Conservation (phyloP, 192 early-diverging fungal genomes). For the Coemansia biformis region DNA sequence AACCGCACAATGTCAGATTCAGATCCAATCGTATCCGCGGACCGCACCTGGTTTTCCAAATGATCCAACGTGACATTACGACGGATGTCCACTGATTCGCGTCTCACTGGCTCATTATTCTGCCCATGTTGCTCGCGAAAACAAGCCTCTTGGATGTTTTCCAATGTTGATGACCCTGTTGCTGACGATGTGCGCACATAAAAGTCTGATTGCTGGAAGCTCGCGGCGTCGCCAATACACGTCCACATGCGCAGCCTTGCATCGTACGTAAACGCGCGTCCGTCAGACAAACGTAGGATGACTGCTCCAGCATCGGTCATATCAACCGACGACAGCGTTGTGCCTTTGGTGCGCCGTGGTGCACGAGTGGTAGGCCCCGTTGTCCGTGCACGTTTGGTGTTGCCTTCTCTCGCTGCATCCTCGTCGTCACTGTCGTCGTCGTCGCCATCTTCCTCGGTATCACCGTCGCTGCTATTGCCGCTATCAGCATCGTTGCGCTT, state of each 20-base stretch:
- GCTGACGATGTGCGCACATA: too few relatives aligned
- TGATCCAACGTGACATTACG: slow-evolving; percentile 39
- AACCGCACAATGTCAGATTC: slow-evolving; percentile 21
- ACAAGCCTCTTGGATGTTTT: background rate
- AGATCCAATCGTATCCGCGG: slow-evolving; percentile 12
- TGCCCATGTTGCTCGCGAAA: too few relatives aligned
- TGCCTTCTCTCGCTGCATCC: too few relatives aligned
- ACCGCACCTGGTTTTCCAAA: slow-evolving; percentile 33
- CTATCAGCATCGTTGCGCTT: too few relatives aligned
- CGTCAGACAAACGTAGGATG: slow-evolving; percentile 20
- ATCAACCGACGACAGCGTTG: slow-evolving; percentile 21
- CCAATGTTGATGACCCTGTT: too few relatives aligned
- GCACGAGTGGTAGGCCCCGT: too few relatives aligned
- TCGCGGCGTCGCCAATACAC: slow-evolving; percentile 16
- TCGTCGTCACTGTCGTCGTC: too few relatives aligned
- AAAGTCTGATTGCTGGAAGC: slow-evolving; percentile 23
- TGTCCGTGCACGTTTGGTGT: too few relatives aligned
- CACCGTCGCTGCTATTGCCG: too few relatives aligned
- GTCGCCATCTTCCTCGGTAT: too few relatives aligned
- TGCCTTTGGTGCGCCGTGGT: slow-evolving; percentile 2
- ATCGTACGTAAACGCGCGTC: slow-evolving; percentile 21
- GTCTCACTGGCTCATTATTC: too few relatives aligned
- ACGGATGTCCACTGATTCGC: background rate
- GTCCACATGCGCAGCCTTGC: slow-evolving; percentile 16
- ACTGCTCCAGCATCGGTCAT: slow-evolving; percentile 7